A percentile compares a stretch with the other conserved stretches of the same genome.
These are phyloP conservation scores for Hortiboletus flavorubellus DNA, from an alignment of 768 basidiomycete genomes.

Conservation along the genomic window DNA sequence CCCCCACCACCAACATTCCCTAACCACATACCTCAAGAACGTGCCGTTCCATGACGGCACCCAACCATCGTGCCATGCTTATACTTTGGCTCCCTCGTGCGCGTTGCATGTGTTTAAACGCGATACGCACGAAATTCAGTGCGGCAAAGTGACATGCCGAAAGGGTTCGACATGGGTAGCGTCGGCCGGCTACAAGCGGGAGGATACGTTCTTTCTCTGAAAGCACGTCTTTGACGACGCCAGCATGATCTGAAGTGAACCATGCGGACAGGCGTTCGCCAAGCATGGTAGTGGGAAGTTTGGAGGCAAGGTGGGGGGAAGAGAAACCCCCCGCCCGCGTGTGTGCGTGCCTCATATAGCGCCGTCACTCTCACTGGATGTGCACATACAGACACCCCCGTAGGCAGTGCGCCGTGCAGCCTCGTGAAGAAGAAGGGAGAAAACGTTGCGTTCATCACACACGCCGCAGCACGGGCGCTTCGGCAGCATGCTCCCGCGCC, in stretches of 20 bases:
- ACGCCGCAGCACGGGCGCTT: conserved; percentile 4
- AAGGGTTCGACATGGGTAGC: conserved; percentile 36
- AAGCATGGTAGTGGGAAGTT: conserved; percentile 8
- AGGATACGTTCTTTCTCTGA: conserved; percentile 40
- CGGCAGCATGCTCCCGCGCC: not conserved
- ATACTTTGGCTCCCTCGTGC: not conserved
- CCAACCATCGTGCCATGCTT: conserved; percentile 11
- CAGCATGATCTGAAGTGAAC: conserved; percentile 9
- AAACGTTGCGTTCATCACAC: conserved; percentile 20
- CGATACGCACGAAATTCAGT: conserved; percentile 54
- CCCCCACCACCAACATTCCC: not conserved
- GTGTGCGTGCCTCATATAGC: conserved; percentile 16
- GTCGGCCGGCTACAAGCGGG: conserved; percentile 44
- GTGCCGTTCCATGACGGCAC: conserved; percentile 9
- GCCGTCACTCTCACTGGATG: conserved; percentile 1
- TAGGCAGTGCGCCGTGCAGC: conserved; percentile 1
- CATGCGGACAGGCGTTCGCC: conserved; percentile 11
- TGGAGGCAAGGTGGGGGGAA: not conserved
- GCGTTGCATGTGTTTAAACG: conserved; percentile 31
- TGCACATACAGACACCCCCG: conserved; percentile 2
- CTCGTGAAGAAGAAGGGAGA: conserved; percentile 8
- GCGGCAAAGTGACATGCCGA: conserved; percentile 63
- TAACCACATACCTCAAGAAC: conserved; percentile 20
- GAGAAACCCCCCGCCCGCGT: not conserved
- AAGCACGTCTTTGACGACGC: conserved; percentile 19